phyloP scores from a whole-genome alignment of 108 stramenopile species.

The Phaeodactylum tricornutum region DNA sequence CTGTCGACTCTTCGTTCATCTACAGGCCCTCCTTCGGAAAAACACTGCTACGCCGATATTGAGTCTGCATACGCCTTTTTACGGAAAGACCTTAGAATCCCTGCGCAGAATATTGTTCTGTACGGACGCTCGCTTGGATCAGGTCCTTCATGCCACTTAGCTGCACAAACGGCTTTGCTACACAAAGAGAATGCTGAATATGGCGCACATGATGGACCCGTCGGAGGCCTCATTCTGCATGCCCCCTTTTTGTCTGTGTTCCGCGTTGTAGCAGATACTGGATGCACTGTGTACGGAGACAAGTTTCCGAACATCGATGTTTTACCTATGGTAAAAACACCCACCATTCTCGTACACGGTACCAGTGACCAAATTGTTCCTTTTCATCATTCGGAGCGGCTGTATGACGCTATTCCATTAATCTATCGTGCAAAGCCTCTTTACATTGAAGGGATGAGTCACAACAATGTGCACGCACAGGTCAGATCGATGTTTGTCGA shows the following conservation, averaged over 20 bases:
- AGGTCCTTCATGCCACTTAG: conserved; percentile 92
- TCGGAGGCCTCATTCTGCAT: conserved; percentile 93
- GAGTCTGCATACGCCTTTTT: conserved; percentile 88
- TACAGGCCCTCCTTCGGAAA: conserved; percentile 70
- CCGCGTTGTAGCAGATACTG: conserved; percentile 86
- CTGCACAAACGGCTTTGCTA: conserved; percentile 61
- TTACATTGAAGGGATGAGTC: conserved; percentile 87
- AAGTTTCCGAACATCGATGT: conserved; percentile 94
- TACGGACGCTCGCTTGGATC: conserved; percentile 91
- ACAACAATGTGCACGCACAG: conserved; percentile 79
- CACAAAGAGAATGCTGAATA: conserved; percentile 27
- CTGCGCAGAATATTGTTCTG: conserved; percentile 80
- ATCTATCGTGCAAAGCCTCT: conserved; percentile 59
- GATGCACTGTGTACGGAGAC: conserved; percentile 91
- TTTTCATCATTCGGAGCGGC: conserved; percentile 81
- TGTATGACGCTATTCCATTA: conserved; percentile 46
- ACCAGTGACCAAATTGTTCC: conserved; percentile 93
- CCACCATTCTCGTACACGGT: conserved; percentile 84
- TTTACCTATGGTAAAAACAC: conserved; percentile 59
- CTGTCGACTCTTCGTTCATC: neutral
- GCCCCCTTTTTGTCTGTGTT: conserved; percentile 91
- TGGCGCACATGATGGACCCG: conserved; percentile 21
- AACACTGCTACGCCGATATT: conserved; percentile 91
- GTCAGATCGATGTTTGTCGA: conserved; percentile 77
- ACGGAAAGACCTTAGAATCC: conserved; percentile 54